Conservation (phyloP, 2,329 filamentous ascomycete genomes). For the Colletotrichum euphorbiae region DNA sequence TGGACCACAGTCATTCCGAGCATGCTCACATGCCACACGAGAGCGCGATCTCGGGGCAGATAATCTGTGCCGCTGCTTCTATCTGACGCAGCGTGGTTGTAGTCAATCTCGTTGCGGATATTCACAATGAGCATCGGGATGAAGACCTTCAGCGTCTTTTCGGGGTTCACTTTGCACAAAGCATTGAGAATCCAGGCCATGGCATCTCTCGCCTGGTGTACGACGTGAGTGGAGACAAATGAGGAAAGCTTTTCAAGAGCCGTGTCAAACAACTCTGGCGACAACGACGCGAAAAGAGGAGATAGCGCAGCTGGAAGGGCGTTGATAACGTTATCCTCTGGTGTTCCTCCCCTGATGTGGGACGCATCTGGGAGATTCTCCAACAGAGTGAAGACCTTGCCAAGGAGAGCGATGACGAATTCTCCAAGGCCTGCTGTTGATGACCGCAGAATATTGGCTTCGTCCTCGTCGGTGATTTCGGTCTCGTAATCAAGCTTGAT, state of each 20-base stretch:
- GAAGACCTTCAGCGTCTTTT: slow-evolving; percentile 91
- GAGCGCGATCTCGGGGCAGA: slow-evolving; percentile 87
- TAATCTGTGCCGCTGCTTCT: slow-evolving; percentile 94
- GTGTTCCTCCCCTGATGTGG: slow-evolving; percentile 87
- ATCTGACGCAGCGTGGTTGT: slow-evolving; percentile 95
- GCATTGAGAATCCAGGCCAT: slow-evolving; percentile 99
- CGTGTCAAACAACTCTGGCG: slow-evolving; percentile 92
- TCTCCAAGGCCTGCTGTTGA: slow-evolving; percentile 95
- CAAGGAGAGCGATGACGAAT: slow-evolving; percentile 89
- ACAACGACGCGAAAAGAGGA: slow-evolving; percentile 89
- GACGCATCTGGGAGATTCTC: slow-evolving; percentile 95
- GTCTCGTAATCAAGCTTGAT: slow-evolving; percentile 86
- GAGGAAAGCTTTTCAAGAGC: slow-evolving; percentile 91
- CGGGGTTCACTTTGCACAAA: slow-evolving; percentile 93
- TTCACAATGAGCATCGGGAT: slow-evolving; percentile 90
- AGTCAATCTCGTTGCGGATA: slow-evolving; percentile 96
- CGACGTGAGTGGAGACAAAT: slow-evolving; percentile 93
- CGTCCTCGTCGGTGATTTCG: slow-evolving; percentile 86
- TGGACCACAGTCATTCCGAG: slow-evolving; percentile 98
- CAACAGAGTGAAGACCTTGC: slow-evolving; percentile 92
- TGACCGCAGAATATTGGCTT: slow-evolving; percentile 88
- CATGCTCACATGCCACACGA: slow-evolving; percentile 98
- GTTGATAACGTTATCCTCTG: slow-evolving; percentile 97
- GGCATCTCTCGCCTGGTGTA: slow-evolving; percentile 95
- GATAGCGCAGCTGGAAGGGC: slow-evolving; percentile 91